Base-by-base conservation (phyloP, 345 rosid species). In the Erodium maritimum region DNA sequence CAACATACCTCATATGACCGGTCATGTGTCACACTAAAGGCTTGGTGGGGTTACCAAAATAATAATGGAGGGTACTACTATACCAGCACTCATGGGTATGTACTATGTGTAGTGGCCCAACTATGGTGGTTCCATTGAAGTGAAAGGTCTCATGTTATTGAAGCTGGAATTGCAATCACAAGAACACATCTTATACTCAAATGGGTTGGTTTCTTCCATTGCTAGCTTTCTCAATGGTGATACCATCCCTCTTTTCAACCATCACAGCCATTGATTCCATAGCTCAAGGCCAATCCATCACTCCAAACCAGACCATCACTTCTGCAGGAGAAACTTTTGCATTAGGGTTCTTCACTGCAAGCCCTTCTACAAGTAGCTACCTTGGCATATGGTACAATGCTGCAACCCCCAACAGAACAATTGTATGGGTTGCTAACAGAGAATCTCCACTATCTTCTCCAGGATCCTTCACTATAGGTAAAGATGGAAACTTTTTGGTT, bases 361-460 rank as follows among this genome's bases (percentile, higher is more conserved):
- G 21, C 16, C 56, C 61, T 29, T 70, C 79, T 6, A 50, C 14
- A 2, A 70, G 63, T 3, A 63, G 59, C 59, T 74, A 74, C 21
- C 23, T 74, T 13, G 79, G 75, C 23, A 70, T 74, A 19, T 70
- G 79, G 75, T 70, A 70, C 59, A 67, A 70, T 54, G n/a, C n/a
- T 48, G 37, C 19, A 61, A 64, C 23, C 21, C 67, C 1, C 2
- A 50, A 21, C 59, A 64, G 67, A 16, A 52, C 48, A 42, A 16
- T 66, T 42, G 79, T 70, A 0, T 74, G 79, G 75, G 72, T 74
- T 3, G 78, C 78, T 16, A 70, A 74, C 58, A 67, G 78, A 58
- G 72, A 67, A 51, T 4, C 5, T 21, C 65, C 79, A 13, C 65
- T 74, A 10, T 6, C 60, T 19, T 61, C 65, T 19, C 59, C 79